Conservation (phyloP, 75 land plant species). For the Pinus taeda region DNA sequence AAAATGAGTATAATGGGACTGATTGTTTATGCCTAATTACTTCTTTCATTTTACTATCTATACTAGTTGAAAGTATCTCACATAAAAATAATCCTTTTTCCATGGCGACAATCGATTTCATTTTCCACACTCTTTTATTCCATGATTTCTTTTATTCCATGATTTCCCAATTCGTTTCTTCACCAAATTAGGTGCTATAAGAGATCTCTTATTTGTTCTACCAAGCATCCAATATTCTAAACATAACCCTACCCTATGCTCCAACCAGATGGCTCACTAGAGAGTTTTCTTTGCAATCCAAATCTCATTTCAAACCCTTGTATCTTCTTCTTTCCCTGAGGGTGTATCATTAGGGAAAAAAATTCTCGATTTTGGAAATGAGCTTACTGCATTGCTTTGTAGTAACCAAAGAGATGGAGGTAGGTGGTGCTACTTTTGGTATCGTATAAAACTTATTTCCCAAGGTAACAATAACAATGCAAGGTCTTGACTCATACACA, state of each 20-base stretch:
- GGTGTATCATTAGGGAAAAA: too few relatives aligned
- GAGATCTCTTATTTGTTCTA: constrained; percentile 14
- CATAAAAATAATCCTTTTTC: constrained; percentile 58
- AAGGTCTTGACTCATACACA: too few relatives aligned
- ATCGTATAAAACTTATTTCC: too few relatives aligned
- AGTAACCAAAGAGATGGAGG: too few relatives aligned
- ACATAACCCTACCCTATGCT: constrained; percentile 16
- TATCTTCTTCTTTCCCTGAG: too few relatives aligned
- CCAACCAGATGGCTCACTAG: not conserved
- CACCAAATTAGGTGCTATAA: not conserved
- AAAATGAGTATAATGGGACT: too few relatives aligned
- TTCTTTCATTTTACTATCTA: not conserved
- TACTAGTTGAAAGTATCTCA: constrained; percentile 33
- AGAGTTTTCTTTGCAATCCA: not conserved
- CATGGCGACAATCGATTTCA: constrained; percentile 37
- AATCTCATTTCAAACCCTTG: not conserved
- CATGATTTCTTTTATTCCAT: too few relatives aligned
- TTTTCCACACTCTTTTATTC: constrained; percentile 11
- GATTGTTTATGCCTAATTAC: constrained; percentile 1
- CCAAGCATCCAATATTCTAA: constrained; percentile 23
- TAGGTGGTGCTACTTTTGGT: too few relatives aligned
- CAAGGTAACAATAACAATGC: too few relatives aligned
- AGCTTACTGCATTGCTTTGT: too few relatives aligned
- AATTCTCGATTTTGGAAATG: too few relatives aligned
- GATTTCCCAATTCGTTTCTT: not conserved